Conservation (phyloP, 306 rosid species). For the Carpinus fangiana region DNA sequence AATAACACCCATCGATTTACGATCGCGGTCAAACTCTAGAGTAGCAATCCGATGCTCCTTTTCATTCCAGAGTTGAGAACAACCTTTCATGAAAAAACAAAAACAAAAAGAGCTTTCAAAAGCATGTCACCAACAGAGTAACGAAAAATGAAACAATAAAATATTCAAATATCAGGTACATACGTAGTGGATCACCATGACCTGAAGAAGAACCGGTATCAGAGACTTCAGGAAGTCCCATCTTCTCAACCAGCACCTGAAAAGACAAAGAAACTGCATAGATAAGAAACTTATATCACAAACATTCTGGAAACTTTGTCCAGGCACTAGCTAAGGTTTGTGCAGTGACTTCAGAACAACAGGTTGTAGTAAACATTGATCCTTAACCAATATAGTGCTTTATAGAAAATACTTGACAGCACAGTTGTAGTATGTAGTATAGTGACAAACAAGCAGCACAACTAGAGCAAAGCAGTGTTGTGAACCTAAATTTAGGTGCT, state of each 20-base stretch:
- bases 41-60: slow-evolving; percentile 70
- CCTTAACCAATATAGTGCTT: too few species aligned
- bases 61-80: slow-evolving; percentile 67
- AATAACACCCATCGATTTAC: slow-evolving; percentile 87
- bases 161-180: slow-evolving; percentile 6
- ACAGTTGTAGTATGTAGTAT: neutral
- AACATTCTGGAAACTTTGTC: neutral
- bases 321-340: neutral
- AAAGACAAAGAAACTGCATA: neutral
- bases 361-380: too few species aligned
- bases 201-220: slow-evolving; percentile 23
- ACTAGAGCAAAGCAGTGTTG: neutral
- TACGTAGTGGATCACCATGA: slow-evolving; percentile 50
- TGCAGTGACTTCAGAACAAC: too few species aligned
- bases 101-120: neutral
- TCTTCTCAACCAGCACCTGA: slow-evolving; percentile 90
- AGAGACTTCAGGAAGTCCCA: slow-evolving; percentile 73
- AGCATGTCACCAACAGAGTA: neutral
- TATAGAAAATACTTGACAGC: neutral
- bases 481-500: neutral
- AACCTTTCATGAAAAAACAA: slow-evolving; percentile 37
- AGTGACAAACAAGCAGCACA: neutral
- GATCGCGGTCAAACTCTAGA: slow-evolving; percentile 87
- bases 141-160: neutral
- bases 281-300: neutral